Evolutionary conservation across 441 rosid species (phyloP).

Genomic region (Pelargonium citronellum): DNA sequence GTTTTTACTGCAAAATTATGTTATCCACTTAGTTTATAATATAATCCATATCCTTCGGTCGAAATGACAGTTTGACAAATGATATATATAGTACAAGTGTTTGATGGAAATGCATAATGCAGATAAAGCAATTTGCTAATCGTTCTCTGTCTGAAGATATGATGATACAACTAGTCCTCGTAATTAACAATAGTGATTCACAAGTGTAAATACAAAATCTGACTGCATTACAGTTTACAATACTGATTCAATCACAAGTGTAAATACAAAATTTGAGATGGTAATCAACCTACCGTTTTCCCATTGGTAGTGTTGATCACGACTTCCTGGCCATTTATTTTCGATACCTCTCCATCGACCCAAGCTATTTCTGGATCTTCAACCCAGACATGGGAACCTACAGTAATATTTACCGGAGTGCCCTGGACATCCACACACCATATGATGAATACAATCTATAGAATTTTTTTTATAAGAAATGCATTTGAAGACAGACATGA

Average conservation of each 20-base stretch:
- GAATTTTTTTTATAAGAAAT: neutral
- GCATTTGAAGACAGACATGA: neutral
- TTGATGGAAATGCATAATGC: constrained; percentile 6
- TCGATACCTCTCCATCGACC: constrained; percentile 69
- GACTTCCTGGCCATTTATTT: constrained; percentile 57
- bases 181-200: too few species aligned
- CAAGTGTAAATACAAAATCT: too few species aligned
- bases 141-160: too few species aligned
- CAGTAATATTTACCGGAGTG: constrained; percentile 76
- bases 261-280: neutral
- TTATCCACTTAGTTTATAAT: too few species aligned
- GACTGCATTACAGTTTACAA: neutral
- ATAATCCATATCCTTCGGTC: too few species aligned
- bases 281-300: constrained; percentile 45
- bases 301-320: constrained; percentile 45
- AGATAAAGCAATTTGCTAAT: neutral
- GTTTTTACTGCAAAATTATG: neutral
- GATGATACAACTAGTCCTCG: too few species aligned
- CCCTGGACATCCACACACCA: constrained; percentile 43
- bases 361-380: constrained; percentile 74
- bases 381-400: constrained; percentile 84
- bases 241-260: neutral
- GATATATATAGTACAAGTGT: neutral
- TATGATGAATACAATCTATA: constrained; percentile 16
- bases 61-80: too few species aligned